Percentiles rank a stretch among this genome's conserved stretches.
Conservation (phyloP, 495 filamentous ascomycete genomes). For the Penicillium argentinense region DNA sequence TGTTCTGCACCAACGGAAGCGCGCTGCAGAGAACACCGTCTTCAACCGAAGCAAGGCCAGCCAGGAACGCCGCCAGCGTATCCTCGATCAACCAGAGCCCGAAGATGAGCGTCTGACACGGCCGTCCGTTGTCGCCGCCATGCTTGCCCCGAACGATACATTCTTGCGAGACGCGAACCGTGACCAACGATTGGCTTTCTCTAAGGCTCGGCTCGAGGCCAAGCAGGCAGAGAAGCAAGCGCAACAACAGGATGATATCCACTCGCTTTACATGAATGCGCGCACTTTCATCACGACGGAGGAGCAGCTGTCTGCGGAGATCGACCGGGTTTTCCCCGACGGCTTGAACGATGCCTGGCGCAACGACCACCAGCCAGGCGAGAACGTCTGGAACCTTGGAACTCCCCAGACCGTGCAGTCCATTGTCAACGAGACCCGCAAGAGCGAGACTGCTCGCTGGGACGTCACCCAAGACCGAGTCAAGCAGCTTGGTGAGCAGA, state of each 20-base stretch:
- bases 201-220: constrained; percentile 37
- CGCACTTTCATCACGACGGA: constrained; percentile 65
- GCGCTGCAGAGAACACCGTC: constrained; percentile 36
- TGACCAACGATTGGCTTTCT: constrained; percentile 43
- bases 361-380: constrained; percentile 40
- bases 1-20: constrained; percentile 59
- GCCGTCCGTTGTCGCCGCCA: constrained; percentile 45
- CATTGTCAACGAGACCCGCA: constrained; percentile 32
- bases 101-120: constrained; percentile 63
- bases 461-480: constrained; percentile 56
- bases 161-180: constrained; percentile 50
- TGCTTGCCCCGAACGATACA: constrained; percentile 36
- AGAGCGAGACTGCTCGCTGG: constrained; percentile 37
- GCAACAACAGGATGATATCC: constrained; percentile 49
- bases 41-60: constrained; percentile 35
- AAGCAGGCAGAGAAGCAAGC: constrained; percentile 37
- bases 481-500: constrained; percentile 62
- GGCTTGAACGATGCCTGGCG: constrained; percentile 50
- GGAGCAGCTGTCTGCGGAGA: constrained; percentile 57
- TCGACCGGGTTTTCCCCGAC: constrained; percentile 60
- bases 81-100: constrained; percentile 51
- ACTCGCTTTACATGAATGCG: constrained; percentile 65
- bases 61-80: constrained; percentile 40
- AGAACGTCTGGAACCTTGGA: constrained; percentile 60
- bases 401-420: constrained; percentile 50